Percentiles rank a stretch among this genome's conserved stretches.
These are phyloP conservation scores for Anthoceros angustus DNA, from an alignment of 225 moss, liverwort and hornwort species.

Conservation along the genomic window DNA sequence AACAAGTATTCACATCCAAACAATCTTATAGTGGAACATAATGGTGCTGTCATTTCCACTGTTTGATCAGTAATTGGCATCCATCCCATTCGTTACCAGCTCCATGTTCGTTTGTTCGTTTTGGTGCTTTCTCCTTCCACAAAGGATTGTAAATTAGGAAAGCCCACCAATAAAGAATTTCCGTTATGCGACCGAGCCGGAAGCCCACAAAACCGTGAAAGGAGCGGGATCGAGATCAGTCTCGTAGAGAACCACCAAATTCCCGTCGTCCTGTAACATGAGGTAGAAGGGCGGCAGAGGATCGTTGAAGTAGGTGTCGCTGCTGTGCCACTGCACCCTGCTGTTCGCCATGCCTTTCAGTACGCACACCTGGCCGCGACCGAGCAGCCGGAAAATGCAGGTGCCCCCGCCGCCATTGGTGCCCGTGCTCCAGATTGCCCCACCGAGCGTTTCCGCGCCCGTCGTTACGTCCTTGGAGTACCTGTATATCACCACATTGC, in stretches of 20 bases:
- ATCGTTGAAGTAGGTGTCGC: not conserved
- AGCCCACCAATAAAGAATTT: no score
- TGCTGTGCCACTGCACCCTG: not conserved
- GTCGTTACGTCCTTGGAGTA: not conserved
- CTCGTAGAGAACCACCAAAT: not conserved
- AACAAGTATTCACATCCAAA: no score
- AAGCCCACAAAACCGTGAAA: not conserved
- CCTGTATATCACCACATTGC: not conserved
- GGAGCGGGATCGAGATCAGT: not conserved
- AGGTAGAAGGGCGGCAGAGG: not conserved
- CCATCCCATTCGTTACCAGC: no score
- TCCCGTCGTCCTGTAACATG: not conserved
- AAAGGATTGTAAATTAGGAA: no score
- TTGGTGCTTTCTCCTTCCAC: no score
- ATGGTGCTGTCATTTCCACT: no score
- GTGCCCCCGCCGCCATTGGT: not conserved
- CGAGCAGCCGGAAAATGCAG: conserved; percentile 2
- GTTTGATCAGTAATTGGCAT: no score
- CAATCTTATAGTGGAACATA: no score
- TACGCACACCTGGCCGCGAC: not conserved
- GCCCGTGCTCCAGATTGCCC: not conserved
- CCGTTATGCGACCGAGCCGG: no score
- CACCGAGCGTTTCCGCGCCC: not conserved
- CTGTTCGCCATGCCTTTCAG: not conserved
- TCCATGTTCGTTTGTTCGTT: no score